Conservation (phyloP, 2,329 filamentous ascomycete species). For the Sarocladium brachiariae region DNA sequence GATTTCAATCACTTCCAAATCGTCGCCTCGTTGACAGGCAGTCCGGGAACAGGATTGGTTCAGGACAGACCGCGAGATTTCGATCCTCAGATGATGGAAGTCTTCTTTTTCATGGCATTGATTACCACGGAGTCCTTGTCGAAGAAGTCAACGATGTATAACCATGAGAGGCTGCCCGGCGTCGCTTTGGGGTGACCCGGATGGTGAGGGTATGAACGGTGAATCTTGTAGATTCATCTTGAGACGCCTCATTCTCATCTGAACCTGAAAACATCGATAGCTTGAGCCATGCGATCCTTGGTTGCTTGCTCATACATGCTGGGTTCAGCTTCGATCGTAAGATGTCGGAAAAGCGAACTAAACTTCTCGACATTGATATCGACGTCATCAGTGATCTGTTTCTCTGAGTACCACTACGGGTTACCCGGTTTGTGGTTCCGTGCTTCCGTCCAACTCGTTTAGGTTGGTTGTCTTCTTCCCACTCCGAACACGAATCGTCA, state of each 20-base stretch:
- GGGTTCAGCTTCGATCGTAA: conserved; percentile 36
- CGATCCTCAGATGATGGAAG: conserved; percentile 28
- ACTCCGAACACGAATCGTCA: conserved; percentile 9
- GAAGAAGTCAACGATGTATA: conserved; percentile 34
- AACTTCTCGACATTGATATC: conserved; percentile 29
- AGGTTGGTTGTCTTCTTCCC: neutral
- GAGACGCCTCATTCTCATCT: neutral
- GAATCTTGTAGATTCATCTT: neutral
- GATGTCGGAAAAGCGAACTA: conserved; percentile 31
- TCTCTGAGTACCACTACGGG: conserved; percentile 8
- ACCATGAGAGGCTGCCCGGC: neutral
- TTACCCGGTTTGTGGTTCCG: conserved; percentile 12
- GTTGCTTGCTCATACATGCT: conserved; percentile 27
- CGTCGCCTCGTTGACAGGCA: conserved; percentile 8
- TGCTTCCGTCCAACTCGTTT: neutral
- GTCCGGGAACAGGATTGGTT: neutral
- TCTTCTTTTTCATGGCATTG: conserved; percentile 21
- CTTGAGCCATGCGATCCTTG: conserved; percentile 25
- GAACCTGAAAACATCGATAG: conserved; percentile 29
- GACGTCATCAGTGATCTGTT: neutral
- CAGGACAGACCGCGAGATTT: conserved; percentile 17
- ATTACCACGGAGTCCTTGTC: conserved; percentile 20
- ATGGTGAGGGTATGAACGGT: conserved; percentile 36
- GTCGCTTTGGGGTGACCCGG: conserved; percentile 27
- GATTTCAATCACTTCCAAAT: conserved; percentile 1